Conservation (phyloP, 495 filamentous ascomycete species). For the Penicillium mononematosum region DNA sequence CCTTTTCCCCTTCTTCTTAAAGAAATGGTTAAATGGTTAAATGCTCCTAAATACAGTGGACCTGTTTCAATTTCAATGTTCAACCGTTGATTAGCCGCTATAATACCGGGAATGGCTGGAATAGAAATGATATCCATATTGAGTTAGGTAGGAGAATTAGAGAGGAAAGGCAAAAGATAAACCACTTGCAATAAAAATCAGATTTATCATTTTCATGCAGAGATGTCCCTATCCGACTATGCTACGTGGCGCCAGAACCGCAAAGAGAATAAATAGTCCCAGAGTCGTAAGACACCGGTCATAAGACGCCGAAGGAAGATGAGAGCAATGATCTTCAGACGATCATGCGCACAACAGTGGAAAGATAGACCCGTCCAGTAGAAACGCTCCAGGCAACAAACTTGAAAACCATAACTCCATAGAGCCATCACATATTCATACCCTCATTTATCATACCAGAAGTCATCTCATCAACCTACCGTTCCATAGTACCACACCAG, state of each 20-base stretch:
- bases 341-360: neutral
- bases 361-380: neutral
- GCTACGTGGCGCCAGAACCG: neutral
- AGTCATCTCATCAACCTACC: constrained; percentile 2
- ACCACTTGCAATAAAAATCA: neutral
- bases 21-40: too few species aligned
- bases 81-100: neutral
- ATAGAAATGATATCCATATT: neutral
- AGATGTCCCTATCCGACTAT: neutral
- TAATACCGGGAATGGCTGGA: neutral
- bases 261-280: neutral
- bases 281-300: neutral
- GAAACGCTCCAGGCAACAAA: neutral
- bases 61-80: neutral
- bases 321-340: neutral
- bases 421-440: constrained; percentile 6
- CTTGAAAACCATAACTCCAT: neutral
- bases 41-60: neutral
- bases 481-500: constrained; percentile 23
- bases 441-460: constrained; percentile 5
- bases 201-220: neutral
- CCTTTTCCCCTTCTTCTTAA: too few species aligned
- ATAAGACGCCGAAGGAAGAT: neutral
- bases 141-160: neutral
- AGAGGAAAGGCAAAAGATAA: neutral